A percentile compares a stretch with the other conserved stretches of the same genome.
These are phyloP conservation scores for Rubus idaeus DNA, from an alignment of 306 rosid species.

Conservation along the genomic window DNA sequence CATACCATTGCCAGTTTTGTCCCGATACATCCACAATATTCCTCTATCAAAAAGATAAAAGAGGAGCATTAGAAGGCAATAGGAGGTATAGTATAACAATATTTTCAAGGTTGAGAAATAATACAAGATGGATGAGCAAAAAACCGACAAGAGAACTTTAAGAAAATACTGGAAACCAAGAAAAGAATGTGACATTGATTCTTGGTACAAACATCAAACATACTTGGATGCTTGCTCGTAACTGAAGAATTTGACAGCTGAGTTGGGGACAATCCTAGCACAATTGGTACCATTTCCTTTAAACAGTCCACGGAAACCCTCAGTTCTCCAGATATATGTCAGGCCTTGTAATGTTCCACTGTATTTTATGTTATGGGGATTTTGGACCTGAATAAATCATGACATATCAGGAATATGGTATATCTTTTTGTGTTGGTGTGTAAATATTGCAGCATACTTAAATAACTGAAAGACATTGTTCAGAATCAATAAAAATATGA, in stretches of 20 bases:
- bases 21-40: slow-evolving; percentile 64
- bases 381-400: slow-evolving; percentile 72
- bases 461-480: background rate
- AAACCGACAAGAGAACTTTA: background rate
- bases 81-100: background rate
- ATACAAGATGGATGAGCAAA: background rate
- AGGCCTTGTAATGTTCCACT: slow-evolving; percentile 93
- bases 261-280: slow-evolving; percentile 95
- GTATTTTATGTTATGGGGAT: slow-evolving; percentile 87
- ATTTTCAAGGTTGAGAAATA: background rate
- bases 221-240: slow-evolving; percentile 97
- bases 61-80: slow-evolving; percentile 19
- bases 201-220: slow-evolving; percentile 38
- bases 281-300: slow-evolving; percentile 98
- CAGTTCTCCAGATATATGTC: slow-evolving; percentile 92
- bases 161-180: slow-evolving; percentile 8
- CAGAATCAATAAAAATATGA: slow-evolving; percentile 23
- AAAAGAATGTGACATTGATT: slow-evolving; percentile 4
- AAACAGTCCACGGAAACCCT: slow-evolving; percentile 91
- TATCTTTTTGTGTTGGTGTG: background rate
- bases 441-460: background rate
- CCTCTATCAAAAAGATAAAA: slow-evolving; percentile 54
- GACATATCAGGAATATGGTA: slow-evolving; percentile 3
- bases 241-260: slow-evolving; percentile 98
- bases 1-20: slow-evolving; percentile 87